Base-by-base conservation (phyloP, 2,329 filamentous ascomycete species). In the Sporothrix variecibatus region DNA sequence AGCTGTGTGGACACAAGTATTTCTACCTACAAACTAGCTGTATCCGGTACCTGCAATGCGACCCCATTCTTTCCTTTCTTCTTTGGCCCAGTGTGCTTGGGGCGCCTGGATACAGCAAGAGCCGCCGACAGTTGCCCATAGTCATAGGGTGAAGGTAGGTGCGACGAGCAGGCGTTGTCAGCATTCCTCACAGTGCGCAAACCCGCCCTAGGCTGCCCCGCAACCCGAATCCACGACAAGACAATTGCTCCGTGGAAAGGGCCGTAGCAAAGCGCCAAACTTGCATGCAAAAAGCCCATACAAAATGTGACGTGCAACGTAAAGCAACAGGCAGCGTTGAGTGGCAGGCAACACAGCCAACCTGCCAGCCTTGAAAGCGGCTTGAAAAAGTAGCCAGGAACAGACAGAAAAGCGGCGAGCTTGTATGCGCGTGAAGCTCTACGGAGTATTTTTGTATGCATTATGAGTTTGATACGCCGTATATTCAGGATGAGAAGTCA, bases 181-280 rank as follows among this genome's bases (percentile, higher is more conserved):
- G 53, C 53, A 71, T 46, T 64, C 70, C 38, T 67, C 73, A 74
- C 69, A 74, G 73, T 74, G 73, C 46, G 73, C 20, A 38, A 31
- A 60, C 11, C 8, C 7, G 2, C 2, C 5, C 51, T 51, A 40
- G 23, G 60, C 60, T 67, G 49, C 71, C 71, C 71, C 71, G 71
- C 71, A 68, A 68, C 71, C 28, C 43, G 23, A 68, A 11, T 26
- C 60, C 58, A 53, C 60, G 68, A 43, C 58, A 67, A 58, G 68
- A 46, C 43, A 67, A 38, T 40, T 51, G 65, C 26, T 31, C 65
- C 65, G 28, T 34, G 5, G 46, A 38, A 69, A 53, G 43, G 28
- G 46, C 67, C 28, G 65, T 8, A 38, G 38, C 34, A 43, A 49
- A 31, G 64, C 26, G 26, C 43, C 43, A 49, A 49, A 49, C 43